phyloP scores from a whole-genome alignment of 768 basidiomycete genomes.

The Punctularia strigosozonata region DNA sequence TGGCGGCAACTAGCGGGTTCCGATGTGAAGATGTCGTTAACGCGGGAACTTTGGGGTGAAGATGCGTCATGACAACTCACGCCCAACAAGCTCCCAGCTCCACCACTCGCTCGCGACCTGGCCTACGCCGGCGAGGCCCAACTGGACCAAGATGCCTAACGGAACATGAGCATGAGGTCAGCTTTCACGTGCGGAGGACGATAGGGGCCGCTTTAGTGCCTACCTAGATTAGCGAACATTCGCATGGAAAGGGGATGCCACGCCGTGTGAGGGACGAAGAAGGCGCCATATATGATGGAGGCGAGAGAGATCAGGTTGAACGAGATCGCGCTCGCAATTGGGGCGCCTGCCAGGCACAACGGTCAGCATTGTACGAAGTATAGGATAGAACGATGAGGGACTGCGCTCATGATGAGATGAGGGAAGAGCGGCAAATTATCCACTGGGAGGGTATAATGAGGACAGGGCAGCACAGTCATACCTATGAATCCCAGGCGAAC shows the following conservation, averaged over 20 bases:
- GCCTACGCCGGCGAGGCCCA: conserved; percentile 80
- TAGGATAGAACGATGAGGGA: too few relatives aligned
- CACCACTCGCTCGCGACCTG: conserved; percentile 52
- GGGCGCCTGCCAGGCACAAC: too few relatives aligned
- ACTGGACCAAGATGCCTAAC: conserved; percentile 54
- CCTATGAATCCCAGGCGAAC: conserved; percentile 81
- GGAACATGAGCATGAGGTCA: too few relatives aligned
- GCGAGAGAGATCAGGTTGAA: conserved; percentile 72
- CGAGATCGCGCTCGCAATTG: conserved; percentile 78
- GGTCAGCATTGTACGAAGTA: too few relatives aligned
- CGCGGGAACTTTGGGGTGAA: not conserved
- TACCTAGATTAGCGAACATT: conserved; percentile 56
- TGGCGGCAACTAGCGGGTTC: conserved; percentile 33
- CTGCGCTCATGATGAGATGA: too few relatives aligned
- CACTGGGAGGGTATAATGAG: too few relatives aligned
- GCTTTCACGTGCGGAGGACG: too few relatives aligned
- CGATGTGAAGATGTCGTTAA: too few relatives aligned
- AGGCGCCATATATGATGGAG: conserved; percentile 52
- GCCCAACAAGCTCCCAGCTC: conserved; percentile 83
- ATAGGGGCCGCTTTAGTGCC: too few relatives aligned
- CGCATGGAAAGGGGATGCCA: conserved; percentile 68
- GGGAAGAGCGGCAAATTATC: too few relatives aligned
- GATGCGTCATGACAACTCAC: conserved; percentile 15
- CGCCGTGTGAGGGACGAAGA: conserved; percentile 55
- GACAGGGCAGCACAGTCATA: too few relatives aligned